Percentiles rank a stretch among this genome's conserved stretches.
These are phyloP conservation scores for Xylaria sp. DNA, from an alignment of 2,329 filamentous ascomycete genomes.

Conservation along the genomic window DNA sequence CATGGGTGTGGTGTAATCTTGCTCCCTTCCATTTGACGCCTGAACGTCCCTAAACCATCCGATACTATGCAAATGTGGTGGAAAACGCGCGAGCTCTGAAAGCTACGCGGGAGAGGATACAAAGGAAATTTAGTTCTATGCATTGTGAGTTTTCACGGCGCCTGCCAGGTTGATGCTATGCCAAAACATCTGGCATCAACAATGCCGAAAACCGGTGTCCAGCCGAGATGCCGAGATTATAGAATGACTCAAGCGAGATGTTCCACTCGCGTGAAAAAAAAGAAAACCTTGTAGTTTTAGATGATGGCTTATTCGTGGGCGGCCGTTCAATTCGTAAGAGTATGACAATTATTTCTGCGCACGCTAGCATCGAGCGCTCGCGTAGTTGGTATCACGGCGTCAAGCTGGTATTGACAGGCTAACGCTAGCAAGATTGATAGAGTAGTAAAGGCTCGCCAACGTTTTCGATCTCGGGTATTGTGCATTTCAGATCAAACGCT, in stretches of 20 bases:
- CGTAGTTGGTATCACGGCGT: conserved; percentile 9
- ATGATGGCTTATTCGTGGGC: conserved; percentile 27
- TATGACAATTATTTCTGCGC: conserved; percentile 19
- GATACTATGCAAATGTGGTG: conserved; percentile 36
- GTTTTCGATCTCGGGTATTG: conserved; percentile 98
- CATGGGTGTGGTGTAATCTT: conserved; percentile 21
- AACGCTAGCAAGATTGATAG: conserved; percentile 73
- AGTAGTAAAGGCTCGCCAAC: conserved; percentile 94
- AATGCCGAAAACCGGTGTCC: conserved; percentile 23
- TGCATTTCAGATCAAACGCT: conserved; percentile 98
- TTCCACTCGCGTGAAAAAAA: neutral
- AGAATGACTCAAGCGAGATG: conserved; percentile 12
- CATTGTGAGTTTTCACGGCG: conserved; percentile 19
- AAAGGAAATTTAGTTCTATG: conserved; percentile 34
- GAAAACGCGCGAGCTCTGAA: conserved; percentile 15
- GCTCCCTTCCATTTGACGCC: conserved; percentile 33
- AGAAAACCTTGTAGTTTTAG: conserved; percentile 19
- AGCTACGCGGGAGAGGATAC: conserved; percentile 21
- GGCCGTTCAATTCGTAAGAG: conserved; percentile 38
- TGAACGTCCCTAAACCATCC: conserved; percentile 39
- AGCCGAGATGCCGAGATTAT: conserved; percentile 24
- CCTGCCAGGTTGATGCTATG: conserved; percentile 25
- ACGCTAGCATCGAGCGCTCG: conserved; percentile 1
- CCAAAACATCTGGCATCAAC: conserved; percentile 31
- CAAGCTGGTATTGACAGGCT: neutral